Conservation (phyloP, 306 rosid genomes). For the Cicer cuneatum region DNA sequence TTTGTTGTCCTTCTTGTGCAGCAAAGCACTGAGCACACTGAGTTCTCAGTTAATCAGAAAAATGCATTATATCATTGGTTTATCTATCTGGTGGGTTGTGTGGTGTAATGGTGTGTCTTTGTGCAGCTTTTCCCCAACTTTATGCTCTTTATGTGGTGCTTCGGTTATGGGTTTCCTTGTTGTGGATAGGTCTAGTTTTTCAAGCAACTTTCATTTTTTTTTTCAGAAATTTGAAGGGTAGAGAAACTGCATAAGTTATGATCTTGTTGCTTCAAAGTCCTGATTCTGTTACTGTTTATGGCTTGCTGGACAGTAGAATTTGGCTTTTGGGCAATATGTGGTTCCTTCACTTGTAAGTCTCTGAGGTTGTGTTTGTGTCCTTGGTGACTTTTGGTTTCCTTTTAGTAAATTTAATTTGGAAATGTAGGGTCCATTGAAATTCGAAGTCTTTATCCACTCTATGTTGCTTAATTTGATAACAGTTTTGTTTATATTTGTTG, state of each 20-base stretch:
- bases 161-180: constrained; percentile 45
- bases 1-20: constrained; percentile 6
- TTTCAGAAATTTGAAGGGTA: constrained; percentile 45
- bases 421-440: constrained; percentile 34
- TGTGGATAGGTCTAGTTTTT: constrained; percentile 47
- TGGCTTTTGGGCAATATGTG: constrained; percentile 51
- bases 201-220: constrained; percentile 41
- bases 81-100: constrained; percentile 33
- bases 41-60: constrained; percentile 22
- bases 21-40: constrained; percentile 1
- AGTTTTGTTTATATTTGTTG: constrained; percentile 41
- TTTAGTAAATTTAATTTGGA: constrained; percentile 45
- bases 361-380: constrained; percentile 28
- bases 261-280: constrained; percentile 48
- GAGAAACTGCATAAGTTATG: constrained; percentile 46
- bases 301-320: constrained; percentile 46
- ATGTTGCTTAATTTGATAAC: constrained; percentile 32
- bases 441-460: constrained; percentile 25
- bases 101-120: constrained; percentile 35
- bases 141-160: constrained; percentile 41
- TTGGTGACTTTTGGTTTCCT: constrained; percentile 46
- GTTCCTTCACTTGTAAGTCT: constrained; percentile 48
- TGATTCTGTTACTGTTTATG: constrained; percentile 50
- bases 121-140: constrained; percentile 32
- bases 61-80: constrained; percentile 26